phyloP scores from a whole-genome alignment of 176 grass and related monocot species.

The Aechmea fasciata region DNA sequence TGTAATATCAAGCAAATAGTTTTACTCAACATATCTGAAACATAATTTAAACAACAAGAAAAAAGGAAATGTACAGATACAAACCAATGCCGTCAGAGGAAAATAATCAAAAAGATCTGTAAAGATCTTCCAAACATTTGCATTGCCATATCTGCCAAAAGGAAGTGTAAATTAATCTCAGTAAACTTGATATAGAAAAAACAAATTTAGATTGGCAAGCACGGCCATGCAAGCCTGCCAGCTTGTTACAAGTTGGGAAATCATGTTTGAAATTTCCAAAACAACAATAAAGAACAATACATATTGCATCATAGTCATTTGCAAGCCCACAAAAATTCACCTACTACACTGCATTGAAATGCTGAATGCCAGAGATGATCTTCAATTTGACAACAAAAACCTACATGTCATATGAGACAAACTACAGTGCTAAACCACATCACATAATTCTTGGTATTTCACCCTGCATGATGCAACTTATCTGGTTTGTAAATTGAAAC shows the following conservation, averaged over 20 bases:
- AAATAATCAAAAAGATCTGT: constrained; percentile 98
- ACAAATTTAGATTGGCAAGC: not conserved
- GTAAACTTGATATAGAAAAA: not conserved
- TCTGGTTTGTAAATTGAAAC: no score
- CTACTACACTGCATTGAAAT: no score
- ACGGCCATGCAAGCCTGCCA: not conserved
- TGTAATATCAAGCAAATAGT: not conserved
- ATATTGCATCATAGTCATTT: no score
- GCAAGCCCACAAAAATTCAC: no score
- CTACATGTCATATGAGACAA: no score
- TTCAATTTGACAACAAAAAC: no score
- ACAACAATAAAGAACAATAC: no score
- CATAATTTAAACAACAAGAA: not conserved
- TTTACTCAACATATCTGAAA: not conserved
- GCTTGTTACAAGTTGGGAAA: not conserved
- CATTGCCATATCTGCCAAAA: constrained; percentile 79
- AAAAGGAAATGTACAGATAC: constrained; percentile 20
- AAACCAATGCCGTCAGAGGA: constrained; percentile 85
- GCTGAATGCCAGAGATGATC: no score
- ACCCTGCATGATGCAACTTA: no score
- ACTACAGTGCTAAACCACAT: no score
- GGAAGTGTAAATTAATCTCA: not conserved
- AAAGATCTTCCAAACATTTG: constrained; percentile 98
- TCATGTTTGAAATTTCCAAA: no score
- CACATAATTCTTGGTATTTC: no score